Evolutionary conservation across 75 land plant genomes (phyloP), one percentile per base, ranked within the genome.

Genomic region (Cunninghamia lanceolata): DNA sequence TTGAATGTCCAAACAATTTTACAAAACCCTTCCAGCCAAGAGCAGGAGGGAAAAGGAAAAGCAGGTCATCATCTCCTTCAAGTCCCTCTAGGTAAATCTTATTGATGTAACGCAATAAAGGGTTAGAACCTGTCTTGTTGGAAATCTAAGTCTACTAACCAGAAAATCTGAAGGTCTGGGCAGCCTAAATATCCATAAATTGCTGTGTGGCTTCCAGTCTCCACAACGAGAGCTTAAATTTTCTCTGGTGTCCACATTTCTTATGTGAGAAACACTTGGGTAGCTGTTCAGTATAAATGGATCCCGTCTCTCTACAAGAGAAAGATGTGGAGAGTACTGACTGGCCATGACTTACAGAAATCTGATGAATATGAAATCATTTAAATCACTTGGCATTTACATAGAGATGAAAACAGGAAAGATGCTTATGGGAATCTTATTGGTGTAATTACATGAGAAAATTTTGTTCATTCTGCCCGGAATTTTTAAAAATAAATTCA

Each of bases 41-140:
- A 73, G 75, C 75, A 73, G 75, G 75, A 73, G 75, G 16, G 14
- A 70, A 73, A 73, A 73, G 75, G 36, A 73, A 73, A 73, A 73
- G 36, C 75, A 73, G 75, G 14, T 3, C 38, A 34, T 73, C 75
- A 34, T 73, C 75, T 73, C 75, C 75, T 73, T 73, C 36, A 34
- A 73, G 75, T 11, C 75, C 75, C 14, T 66, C 30, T 34, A 73
- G 75, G 36, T 34, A 50, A 73, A 73, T 73, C 75, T 34, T 34
- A 73, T 73, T 73, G 16, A 8, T 73, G 34, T 73, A 34, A 73
- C 1, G 1, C 36, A 73, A 25, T 73, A 3, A 25, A 2, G 74
- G 75, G 75, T 34, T 73, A 73, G 75, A 73, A 73, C 38, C 14
- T 34, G 36, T 73, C 16, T 73, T 73, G 34, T 32, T 73, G 38